Conservation (phyloP, 768 basidiomycete genomes). For the Suillus discolor region DNA sequence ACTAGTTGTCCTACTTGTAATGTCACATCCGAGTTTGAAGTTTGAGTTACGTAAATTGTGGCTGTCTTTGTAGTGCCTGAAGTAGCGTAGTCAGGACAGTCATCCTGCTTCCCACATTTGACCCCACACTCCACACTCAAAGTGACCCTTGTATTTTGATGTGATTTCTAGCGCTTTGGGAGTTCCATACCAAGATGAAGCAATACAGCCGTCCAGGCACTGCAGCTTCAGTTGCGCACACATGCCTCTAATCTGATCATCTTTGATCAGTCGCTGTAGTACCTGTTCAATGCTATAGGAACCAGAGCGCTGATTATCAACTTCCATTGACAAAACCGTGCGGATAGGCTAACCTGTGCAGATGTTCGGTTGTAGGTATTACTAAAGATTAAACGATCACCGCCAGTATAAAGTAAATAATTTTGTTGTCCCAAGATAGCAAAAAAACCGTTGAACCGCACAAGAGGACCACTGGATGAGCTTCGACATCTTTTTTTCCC, state of each 20-base stretch:
- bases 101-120: too few species aligned
- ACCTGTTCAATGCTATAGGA: neutral
- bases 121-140: neutral
- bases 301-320: neutral
- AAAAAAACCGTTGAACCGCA: neutral
- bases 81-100: too few species aligned
- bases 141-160: neutral
- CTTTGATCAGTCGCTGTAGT: neutral
- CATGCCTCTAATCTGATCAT: neutral
- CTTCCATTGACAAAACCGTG: neutral
- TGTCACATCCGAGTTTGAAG: too few species aligned
- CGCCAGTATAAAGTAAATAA: neutral
- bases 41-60: too few species aligned
- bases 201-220: neutral
- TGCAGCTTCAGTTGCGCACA: neutral
- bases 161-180: neutral
- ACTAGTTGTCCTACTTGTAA: too few species aligned
- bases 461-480: neutral
- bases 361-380: neutral
- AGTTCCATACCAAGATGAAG: neutral
- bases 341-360: neutral
- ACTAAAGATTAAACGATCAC: neutral
- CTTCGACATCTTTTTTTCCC: neutral
- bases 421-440: neutral
- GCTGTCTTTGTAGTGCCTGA: too few species aligned